Evolutionary conservation across 352 stramenopile species (phyloP).

Genomic region (Phytopythium delawarense): DNA sequence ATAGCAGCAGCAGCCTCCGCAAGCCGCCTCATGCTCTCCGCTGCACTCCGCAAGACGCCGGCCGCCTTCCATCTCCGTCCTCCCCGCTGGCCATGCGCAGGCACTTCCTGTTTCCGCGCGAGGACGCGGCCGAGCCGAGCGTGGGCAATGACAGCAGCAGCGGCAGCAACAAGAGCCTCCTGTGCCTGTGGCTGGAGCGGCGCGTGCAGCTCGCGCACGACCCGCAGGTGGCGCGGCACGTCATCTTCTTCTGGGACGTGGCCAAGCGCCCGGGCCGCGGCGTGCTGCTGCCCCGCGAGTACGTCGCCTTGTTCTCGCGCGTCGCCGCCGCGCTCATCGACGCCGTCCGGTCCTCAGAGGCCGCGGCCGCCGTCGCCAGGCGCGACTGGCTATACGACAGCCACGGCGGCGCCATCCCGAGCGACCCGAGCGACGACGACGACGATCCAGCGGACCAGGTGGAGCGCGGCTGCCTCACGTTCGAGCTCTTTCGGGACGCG

Average conservation of each 20-base stretch:
- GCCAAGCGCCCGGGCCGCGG: slow-evolving; percentile 31
- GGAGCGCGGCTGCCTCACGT: slow-evolving; percentile 20
- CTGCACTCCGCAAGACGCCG: not conserved
- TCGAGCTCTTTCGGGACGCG: slow-evolving; percentile 52
- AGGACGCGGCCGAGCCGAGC: slow-evolving; percentile 55
- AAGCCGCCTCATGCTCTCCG: too few species aligned
- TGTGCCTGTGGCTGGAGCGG: slow-evolving; percentile 47
- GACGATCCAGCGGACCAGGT: not conserved
- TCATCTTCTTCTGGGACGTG: slow-evolving; percentile 59
- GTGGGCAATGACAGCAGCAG: slow-evolving; percentile 39
- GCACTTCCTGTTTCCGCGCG: slow-evolving; percentile 50
- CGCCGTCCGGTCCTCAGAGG: slow-evolving; percentile 25
- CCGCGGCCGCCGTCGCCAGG: slow-evolving; percentile 31
- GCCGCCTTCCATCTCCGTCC: not conserved
- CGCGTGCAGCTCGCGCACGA: slow-evolving; percentile 28
- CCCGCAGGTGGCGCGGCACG: slow-evolving; percentile 20
- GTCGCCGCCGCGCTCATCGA: slow-evolving; percentile 58
- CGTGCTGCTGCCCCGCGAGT: slow-evolving; percentile 24
- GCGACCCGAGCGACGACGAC: not conserved
- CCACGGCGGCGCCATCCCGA: slow-evolving; percentile 12
- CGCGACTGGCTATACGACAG: slow-evolving; percentile 76
- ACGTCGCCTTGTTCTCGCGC: slow-evolving; percentile 58
- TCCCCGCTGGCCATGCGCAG: slow-evolving; percentile 33
- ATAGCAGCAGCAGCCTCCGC: not conserved
- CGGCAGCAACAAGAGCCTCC: slow-evolving; percentile 30